phyloP scores from a whole-genome alignment of 345 rosid species.

The Melaleuca alternifolia region DNA sequence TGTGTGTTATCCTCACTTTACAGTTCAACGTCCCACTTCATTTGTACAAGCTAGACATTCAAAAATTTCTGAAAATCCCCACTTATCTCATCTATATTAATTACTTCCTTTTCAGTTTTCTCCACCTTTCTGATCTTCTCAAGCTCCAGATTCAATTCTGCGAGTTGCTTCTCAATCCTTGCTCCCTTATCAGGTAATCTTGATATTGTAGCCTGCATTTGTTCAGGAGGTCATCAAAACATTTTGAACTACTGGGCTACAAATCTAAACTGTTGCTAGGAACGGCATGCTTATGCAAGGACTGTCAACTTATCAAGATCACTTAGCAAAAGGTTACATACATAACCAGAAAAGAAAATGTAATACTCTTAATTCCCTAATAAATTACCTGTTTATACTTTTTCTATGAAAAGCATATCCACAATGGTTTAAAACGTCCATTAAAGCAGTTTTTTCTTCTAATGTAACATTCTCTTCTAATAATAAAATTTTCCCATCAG shows the following conservation, averaged over 20 bases:
- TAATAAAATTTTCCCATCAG: not conserved
- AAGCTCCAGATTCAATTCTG: slow-evolving; percentile 53
- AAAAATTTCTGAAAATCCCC: slow-evolving; percentile 37
- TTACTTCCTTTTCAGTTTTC: slow-evolving; percentile 17
- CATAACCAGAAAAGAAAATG: not conserved
- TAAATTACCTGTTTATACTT: not conserved
- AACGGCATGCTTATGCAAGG: not conserved
- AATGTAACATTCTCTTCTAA: not conserved
- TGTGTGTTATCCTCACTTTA: not conserved
- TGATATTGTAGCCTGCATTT: slow-evolving; percentile 42
- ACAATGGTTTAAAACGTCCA: not conserved
- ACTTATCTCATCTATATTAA: slow-evolving; percentile 52
- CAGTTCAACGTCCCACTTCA: not conserved
- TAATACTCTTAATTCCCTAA: not conserved
- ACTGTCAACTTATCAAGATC: too few relatives aligned
- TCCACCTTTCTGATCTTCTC: slow-evolving; percentile 24
- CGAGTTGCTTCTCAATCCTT: slow-evolving; percentile 57
- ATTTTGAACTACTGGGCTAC: not conserved
- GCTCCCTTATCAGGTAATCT: slow-evolving; percentile 78
- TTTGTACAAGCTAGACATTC: slow-evolving; percentile 29
- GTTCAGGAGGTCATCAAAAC: not conserved
- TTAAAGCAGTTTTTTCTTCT: rapidly evolving
- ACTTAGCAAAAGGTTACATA: not conserved
- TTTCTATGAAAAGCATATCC: not conserved
- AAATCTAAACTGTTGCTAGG: not conserved